phyloP scores from a whole-genome alignment of 148 eudicot species.

The Vaccinium darrowii region DNA sequence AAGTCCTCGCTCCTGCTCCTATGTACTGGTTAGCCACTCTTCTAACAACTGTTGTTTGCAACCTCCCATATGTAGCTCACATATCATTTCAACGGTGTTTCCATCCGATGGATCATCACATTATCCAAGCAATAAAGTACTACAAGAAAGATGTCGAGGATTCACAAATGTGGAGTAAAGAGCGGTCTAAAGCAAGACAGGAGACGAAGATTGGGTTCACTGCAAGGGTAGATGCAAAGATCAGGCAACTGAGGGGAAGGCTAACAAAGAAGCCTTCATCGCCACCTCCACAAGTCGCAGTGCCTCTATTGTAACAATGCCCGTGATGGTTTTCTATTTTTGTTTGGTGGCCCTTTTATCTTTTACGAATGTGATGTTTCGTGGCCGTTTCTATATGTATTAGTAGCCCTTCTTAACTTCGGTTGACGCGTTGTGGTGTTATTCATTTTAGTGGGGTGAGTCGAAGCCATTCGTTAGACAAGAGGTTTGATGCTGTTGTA shows the following conservation, averaged over 20 bases:
- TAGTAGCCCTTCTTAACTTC: too few relatives aligned
- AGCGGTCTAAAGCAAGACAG: slow-evolving; percentile 61
- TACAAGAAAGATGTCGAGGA: slow-evolving; percentile 67
- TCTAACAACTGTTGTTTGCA: slow-evolving; percentile 42
- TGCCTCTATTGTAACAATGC: too few relatives aligned
- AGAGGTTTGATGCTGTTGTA: too few relatives aligned
- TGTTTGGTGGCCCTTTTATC: too few relatives aligned
- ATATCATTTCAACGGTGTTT: slow-evolving; percentile 58
- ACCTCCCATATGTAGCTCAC: slow-evolving; percentile 53
- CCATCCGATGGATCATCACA: slow-evolving; percentile 65
- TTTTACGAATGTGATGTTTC: too few relatives aligned
- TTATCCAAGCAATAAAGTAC: slow-evolving; percentile 45
- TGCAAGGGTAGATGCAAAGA: slow-evolving; percentile 66
- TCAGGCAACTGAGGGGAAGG: background rate
- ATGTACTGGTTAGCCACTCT: slow-evolving; percentile 51
- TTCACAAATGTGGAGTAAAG: slow-evolving; percentile 60
- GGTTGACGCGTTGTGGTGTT: too few relatives aligned
- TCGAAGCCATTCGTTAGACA: too few relatives aligned
- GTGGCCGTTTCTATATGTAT: too few relatives aligned
- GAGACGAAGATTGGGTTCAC: slow-evolving; percentile 68
- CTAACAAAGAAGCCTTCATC: background rate
- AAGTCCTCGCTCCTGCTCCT: slow-evolving; percentile 55
- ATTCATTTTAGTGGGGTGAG: too few relatives aligned
- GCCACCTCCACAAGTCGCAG: too few relatives aligned
- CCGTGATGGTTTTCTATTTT: too few relatives aligned